These are phyloP conservation scores for Zizania latifolia DNA, from an alignment of 176 grass and related monocot genomes.

Conservation along the genomic window DNA sequence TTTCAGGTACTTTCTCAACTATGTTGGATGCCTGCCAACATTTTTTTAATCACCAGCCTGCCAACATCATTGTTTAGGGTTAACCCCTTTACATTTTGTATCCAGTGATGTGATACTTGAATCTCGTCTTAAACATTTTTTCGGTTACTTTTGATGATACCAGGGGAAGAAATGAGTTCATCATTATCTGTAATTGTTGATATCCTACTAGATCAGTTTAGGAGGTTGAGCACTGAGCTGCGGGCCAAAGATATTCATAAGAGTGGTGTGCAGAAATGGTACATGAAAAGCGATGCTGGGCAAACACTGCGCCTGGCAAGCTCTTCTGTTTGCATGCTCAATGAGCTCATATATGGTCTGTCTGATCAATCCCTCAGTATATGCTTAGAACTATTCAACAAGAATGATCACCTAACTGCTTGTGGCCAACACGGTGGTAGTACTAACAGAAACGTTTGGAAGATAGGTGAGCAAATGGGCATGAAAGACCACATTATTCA, in stretches of 20 bases:
- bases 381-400: conserved; percentile 53
- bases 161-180: conserved; percentile 48
- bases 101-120: neutral
- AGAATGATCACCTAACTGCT: conserved; percentile 21
- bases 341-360: conserved; percentile 91
- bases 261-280: conserved; percentile 46
- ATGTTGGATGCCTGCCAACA: conserved; percentile 15
- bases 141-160: conserved; percentile 31
- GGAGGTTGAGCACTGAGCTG: conserved; percentile 70
- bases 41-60: too few species aligned
- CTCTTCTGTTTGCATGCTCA: conserved; percentile 85
- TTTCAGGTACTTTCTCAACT: conserved; percentile 41
- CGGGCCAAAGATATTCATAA: conserved; percentile 41
- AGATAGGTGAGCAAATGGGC: conserved; percentile 33
- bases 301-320: conserved; percentile 62
- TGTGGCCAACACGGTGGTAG: conserved; percentile 5
- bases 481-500: conserved; percentile 48
- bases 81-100: conserved; percentile 16
- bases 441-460: conserved; percentile 47
- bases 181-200: conserved; percentile 68
- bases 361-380: conserved; percentile 61
- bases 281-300: conserved; percentile 45
- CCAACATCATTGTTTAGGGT: conserved; percentile 2
- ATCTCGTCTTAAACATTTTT: conserved; percentile 2
- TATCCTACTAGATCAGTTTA: conserved; percentile 73